phyloP scores from a whole-genome alignment of 192 early-diverging fungal species.

The Podochytrium sp. region DNA sequence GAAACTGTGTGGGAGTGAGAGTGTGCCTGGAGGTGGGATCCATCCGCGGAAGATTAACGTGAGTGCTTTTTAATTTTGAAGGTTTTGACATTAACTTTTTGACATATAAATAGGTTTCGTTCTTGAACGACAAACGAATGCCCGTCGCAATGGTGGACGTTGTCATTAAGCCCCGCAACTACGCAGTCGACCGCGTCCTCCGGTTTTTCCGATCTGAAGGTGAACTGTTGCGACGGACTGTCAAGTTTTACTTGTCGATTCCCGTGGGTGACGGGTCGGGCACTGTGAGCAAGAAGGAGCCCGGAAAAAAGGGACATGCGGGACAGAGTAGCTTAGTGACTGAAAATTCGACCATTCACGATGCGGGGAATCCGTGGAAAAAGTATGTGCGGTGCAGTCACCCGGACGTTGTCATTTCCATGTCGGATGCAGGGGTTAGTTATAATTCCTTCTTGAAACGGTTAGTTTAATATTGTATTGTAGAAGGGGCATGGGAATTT shows the following conservation, averaged over 20 bases:
- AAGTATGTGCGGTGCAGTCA: conserved; percentile 48
- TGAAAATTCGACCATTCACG: conserved; percentile 26
- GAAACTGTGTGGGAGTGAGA: conserved; percentile 11
- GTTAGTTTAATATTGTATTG: background rate
- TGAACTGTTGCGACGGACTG: conserved; percentile 39
- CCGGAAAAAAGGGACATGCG: background rate
- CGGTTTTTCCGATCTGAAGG: conserved; percentile 52
- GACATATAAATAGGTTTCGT: conserved; percentile 26
- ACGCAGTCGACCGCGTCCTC: conserved; percentile 31
- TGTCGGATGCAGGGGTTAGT: conserved; percentile 39
- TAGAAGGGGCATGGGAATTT: conserved; percentile 32
- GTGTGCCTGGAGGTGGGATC: conserved; percentile 15
- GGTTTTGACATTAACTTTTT: background rate
- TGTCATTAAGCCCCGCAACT: conserved; percentile 32
- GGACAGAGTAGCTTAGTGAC: background rate
- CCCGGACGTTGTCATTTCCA: conserved; percentile 46
- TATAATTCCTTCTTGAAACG: background rate
- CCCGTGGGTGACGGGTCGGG: background rate
- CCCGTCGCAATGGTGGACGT: conserved; percentile 39
- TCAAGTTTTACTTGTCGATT: conserved; percentile 29
- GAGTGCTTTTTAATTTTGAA: background rate
- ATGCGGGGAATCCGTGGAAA: conserved; percentile 34
- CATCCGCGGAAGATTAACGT: conserved; percentile 25
- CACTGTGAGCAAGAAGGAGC: background rate
- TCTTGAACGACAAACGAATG: conserved; percentile 29